Base-by-base conservation (phyloP, 192 early-diverging fungal species). In the Mortierella hygrophila region DNA sequence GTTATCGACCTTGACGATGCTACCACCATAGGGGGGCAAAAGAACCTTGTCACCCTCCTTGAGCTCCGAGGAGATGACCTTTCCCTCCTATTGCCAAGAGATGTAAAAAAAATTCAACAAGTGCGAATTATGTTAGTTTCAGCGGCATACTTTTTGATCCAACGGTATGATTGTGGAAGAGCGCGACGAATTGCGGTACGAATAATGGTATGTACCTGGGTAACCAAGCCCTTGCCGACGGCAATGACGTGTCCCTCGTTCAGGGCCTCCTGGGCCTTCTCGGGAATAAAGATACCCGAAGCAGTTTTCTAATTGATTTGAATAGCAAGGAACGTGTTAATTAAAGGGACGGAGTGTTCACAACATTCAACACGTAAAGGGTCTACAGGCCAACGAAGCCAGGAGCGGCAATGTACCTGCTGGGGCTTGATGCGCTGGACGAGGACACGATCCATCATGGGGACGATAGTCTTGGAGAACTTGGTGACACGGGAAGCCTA, bases 221-320 rank as follows among this genome's bases (percentile, higher is more conserved):
- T 94, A 54, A 97, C 81, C 65, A 93, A 90, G 75, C 99, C 99
- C 79, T 97, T 97, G 57, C 99, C 99, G 41, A 96, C 95, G 40
- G 97, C 95, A 79, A 99, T 90, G 69, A 99, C 98, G 77, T 97
- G 78, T 65, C 95, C 99, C 91, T 99, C 98, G 92, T 99, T 99
- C 55, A 98, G 90, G 71, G 95, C 91, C 91, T 99, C 98, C 82
- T 98, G 96, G n/a, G 98, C 96, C 93, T 98, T 99, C 90, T 99
- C 98, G 55, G 99, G 99, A 60, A 99, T 97, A 90, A 95, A 96
- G 79, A 99, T 93, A 85, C 99, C 99, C 8, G 95, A 91, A 46
- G 97, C 96, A 41, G 99, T 99, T 92, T 97, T 94, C 97, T 99
- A 87, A 40, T 16, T 70, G 57, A 42, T 78, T 7, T 2, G 65